Percentiles rank a stretch among this genome's conserved stretches.
phyloP scores from a whole-genome alignment of 163 green algal species.

The Scenedesmus sp. region DNA sequence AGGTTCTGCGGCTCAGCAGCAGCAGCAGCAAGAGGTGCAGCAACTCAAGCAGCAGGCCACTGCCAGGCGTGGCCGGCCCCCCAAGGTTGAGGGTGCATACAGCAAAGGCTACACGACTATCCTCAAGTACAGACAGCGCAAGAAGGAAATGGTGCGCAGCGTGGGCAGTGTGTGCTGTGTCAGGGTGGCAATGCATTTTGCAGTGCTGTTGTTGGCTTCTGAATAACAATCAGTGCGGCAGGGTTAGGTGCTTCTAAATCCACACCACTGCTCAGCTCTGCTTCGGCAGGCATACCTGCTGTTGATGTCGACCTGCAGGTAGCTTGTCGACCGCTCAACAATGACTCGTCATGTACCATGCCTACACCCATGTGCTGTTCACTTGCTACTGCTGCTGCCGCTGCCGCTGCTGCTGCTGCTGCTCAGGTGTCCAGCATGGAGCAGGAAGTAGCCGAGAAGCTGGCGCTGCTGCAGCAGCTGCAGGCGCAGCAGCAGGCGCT shows the following conservation, averaged over 20 bases:
- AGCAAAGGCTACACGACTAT: background rate
- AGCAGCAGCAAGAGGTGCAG: background rate
- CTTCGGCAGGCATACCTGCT: too few species aligned
- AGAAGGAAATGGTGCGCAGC: background rate
- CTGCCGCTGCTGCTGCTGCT: background rate
- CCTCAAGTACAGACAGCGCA: background rate
- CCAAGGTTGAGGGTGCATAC: background rate
- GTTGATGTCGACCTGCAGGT: too few species aligned
- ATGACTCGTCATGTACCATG: too few species aligned
- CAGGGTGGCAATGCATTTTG: too few species aligned
- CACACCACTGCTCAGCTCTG: too few species aligned
- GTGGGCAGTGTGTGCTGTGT: background rate
- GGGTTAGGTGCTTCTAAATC: too few species aligned
- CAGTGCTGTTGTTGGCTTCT: too few species aligned
- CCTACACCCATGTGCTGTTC: background rate
- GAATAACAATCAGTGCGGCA: too few species aligned
- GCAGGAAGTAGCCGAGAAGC: background rate
- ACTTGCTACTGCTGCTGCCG: background rate
- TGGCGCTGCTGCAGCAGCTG: slow-evolving; percentile 8
- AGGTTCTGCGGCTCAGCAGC: background rate
- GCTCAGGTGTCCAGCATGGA: background rate
- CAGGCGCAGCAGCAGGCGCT: background rate
- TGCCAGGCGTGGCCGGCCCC: background rate
- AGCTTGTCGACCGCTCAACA: too few species aligned
- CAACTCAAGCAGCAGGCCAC: background rate